Evolutionary conservation across 768 basidiomycete species (phyloP).

Genomic region (Boletus pseudopeckii): DNA sequence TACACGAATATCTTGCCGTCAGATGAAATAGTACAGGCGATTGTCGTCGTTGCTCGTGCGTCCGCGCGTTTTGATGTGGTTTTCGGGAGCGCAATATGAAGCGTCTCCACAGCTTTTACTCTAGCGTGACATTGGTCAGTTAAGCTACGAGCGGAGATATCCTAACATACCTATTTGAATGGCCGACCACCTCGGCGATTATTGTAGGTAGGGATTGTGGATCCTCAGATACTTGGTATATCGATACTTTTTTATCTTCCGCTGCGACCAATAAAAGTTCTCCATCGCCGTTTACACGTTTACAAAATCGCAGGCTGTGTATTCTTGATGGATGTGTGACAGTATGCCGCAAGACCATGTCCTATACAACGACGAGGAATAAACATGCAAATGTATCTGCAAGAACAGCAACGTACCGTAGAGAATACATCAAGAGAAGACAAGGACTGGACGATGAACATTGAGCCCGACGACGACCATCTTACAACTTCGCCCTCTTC

Average conservation of each 20-base stretch:
- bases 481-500: slow-evolving; percentile 90
- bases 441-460: slow-evolving; percentile 77
- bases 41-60: slow-evolving; percentile 46
- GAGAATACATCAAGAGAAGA: slow-evolving; percentile 79
- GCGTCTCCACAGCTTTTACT: slow-evolving; percentile 75
- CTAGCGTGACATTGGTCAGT: slow-evolving; percentile 36
- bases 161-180: slow-evolving; percentile 68
- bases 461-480: slow-evolving; percentile 75
- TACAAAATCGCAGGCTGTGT: slow-evolving; percentile 78
- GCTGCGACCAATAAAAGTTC: slow-evolving; percentile 81
- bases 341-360: slow-evolving; percentile 72
- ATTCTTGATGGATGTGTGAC: slow-evolving; percentile 78
- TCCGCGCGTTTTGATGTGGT: slow-evolving; percentile 10
- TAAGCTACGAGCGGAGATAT: neutral
- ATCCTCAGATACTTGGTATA: slow-evolving; percentile 62
- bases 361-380: slow-evolving; percentile 39
- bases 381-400: neutral
- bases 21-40: slow-evolving; percentile 79
- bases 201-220: slow-evolving; percentile 46
- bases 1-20: slow-evolving; percentile 84
- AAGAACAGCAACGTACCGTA: slow-evolving; percentile 45
- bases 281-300: slow-evolving; percentile 49
- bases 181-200: slow-evolving; percentile 75
- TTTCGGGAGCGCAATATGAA: slow-evolving; percentile 55
- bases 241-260: slow-evolving; percentile 84